Base-by-base conservation (phyloP, 1,139 yeast genomes). In the Wickerhamomyces sp. region DNA sequence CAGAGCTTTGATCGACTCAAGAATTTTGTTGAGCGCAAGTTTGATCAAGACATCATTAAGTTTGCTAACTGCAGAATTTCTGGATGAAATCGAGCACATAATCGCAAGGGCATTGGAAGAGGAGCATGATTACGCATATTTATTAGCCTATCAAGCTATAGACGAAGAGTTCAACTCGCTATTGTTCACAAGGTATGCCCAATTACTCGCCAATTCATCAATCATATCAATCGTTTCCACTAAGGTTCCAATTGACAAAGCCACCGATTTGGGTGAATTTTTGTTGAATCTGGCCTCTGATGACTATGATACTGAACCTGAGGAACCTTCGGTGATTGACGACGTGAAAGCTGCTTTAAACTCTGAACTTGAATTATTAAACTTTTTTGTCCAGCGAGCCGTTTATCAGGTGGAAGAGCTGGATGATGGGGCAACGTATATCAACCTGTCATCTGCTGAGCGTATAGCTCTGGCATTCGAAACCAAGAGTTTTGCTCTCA, bases 401-500 rank as follows among this genome's bases (percentile, higher is more conserved):
- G 37, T 48, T 7, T 23, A 40, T 6, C 62, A 62, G 29, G 50
- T 66, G 16, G 47, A 41, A n/a, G 54, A 57, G 6, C 45, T 67
- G 19, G 72, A 69, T 35, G 65, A 64, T 22, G 72, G 72, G 4
- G 64, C 67, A 9, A 64, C 62, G 20, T 71, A 62, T 46, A 58
- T 64, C 33, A 48, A 49, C 20, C 29, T 59, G 14, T 47, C 70
- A 0, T 59, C 72, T 2, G 57, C 58, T 13, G 66, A 62, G 37
- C 62, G 70, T 40, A 51, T 68, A 23, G 55, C 61, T 12, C 51
- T 68, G 14, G 70, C 72, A 0, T 61, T 67, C 35, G 46, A 56
- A 9, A 58, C 70, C 26, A 68, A 68, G 47, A 59, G 73, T 2
- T 47, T 54, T 14, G 66, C 70, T 2, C 52, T 73, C 18, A 70